Percentiles rank a stretch among this genome's conserved stretches.
These are phyloP conservation scores for Puccinia brachypodii DNA, from an alignment of 1,284 basidiomycete genomes.

Conservation along the genomic window DNA sequence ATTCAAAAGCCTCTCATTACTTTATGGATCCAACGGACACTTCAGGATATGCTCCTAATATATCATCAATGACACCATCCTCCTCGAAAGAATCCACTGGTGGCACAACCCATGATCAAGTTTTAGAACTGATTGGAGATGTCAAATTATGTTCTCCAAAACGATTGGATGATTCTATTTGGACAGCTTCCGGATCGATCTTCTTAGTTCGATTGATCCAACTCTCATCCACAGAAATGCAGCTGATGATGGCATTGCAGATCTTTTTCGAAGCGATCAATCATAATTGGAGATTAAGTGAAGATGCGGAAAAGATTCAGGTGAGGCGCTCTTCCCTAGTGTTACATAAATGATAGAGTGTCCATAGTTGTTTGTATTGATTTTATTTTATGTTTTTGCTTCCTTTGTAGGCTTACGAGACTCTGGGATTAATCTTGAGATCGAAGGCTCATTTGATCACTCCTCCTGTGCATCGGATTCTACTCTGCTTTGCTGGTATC, in stretches of 20 bases:
- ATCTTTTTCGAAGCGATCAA: conserved; percentile 74
- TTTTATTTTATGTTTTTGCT: conserved; percentile 39
- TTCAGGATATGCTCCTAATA: conserved; percentile 52
- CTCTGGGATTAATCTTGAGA: conserved; percentile 72
- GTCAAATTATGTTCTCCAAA: conserved; percentile 66
- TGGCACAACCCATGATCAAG: conserved; percentile 60
- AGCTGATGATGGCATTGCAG: conserved; percentile 70
- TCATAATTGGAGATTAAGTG: conserved; percentile 71
- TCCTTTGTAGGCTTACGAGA: conserved; percentile 74
- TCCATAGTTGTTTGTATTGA: not conserved
- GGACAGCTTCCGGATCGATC: conserved; percentile 78
- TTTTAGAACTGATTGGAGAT: conserved; percentile 62
- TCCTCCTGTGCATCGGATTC: conserved; percentile 55
- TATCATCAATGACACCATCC: conserved; percentile 56
- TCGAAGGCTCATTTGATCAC: conserved; percentile 75
- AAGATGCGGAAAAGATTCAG: conserved; percentile 67
- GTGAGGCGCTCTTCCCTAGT: conserved; percentile 33
- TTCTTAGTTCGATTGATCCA: conserved; percentile 75
- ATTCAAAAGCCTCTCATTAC: conserved; percentile 42
- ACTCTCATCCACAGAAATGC: conserved; percentile 71
- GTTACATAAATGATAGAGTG: not conserved
- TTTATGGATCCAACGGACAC: conserved; percentile 63
- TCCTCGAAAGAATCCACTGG: conserved; percentile 54
- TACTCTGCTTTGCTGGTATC: conserved; percentile 42
- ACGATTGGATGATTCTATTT: conserved; percentile 73